phyloP scores from a whole-genome alignment of 1,284 basidiomycete species.

The Porodaedalea pini region DNA sequence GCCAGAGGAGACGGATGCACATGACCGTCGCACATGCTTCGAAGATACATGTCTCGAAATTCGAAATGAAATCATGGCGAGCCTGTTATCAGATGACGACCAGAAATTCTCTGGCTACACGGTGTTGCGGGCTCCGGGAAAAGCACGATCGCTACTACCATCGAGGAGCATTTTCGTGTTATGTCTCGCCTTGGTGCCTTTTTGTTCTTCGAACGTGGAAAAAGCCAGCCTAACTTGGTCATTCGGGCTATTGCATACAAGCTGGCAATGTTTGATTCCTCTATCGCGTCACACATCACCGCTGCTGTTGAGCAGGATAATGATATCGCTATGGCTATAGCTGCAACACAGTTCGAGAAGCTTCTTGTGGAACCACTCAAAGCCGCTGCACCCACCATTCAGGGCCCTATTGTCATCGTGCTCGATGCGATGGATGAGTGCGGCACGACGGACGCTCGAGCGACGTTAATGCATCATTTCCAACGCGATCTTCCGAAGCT shows the following conservation, averaged over 20 bases:
- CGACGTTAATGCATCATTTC: neutral
- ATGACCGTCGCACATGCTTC: neutral
- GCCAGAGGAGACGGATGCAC: neutral
- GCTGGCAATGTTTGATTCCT: neutral
- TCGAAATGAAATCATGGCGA: neutral
- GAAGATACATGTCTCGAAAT: neutral
- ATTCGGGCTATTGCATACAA: neutral
- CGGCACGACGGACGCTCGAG: neutral
- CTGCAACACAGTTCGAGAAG: neutral
- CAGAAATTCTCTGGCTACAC: neutral
- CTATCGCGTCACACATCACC: neutral
- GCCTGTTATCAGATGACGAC: neutral
- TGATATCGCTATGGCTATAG: neutral
- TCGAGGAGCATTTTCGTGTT: constrained; percentile 20
- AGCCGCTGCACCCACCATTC: neutral
- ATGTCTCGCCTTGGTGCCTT: constrained; percentile 25
- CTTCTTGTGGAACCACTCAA: neutral
- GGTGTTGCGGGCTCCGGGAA: constrained; percentile 23
- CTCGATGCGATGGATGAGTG: constrained; percentile 8
- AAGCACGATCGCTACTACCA: constrained; percentile 26
- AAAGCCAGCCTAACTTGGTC: neutral
- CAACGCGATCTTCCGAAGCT: neutral
- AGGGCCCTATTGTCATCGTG: constrained; percentile 32
- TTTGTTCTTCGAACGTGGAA: constrained; percentile 29
- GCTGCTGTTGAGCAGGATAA: neutral